Evolutionary conservation across 169 alveolate species (phyloP), one percentile per base, ranked within the genome.

Genomic region (Amoebophrya sp.): DNA sequence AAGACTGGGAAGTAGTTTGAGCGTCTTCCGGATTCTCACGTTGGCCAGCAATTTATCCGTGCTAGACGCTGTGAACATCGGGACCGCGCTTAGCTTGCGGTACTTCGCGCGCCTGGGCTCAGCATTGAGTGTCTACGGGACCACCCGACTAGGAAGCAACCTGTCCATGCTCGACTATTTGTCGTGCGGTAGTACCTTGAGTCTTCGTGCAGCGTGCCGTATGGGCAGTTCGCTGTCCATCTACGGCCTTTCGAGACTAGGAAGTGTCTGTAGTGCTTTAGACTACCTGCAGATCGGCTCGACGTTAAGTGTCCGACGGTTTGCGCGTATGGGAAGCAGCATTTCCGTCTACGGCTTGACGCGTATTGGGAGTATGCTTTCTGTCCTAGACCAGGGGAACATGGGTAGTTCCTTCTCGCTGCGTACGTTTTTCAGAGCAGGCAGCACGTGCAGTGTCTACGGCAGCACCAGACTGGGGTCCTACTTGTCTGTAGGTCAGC

Each of bases 31-130:
- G 90, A 3, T 33, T 40, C 54, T 41, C 55, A 1, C 89, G 36
- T 3, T 36, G 26, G 91, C 26, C 29, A 55, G 33, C 29, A 18
- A 47, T 24, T 24, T 40, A 3, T 78, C 65, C 26, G 89, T 41
- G 29, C 0, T 91, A 34, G 12, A 24, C 0, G 12, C 10, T 34
- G 90, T 78, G 40, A 0, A 0, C 33, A 0, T 40, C 33, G 92
- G 39, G 12, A 89, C 89, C 40, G 29, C 90, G 23, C 18, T 41
- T 18, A 34, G 90, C 40, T 0, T 40, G 12, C 78, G 77, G 18
- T 41, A 91, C 90, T 41, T 40, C 89, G 91, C 90, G 40, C 90
- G 90, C n/a, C 90, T 89, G 24, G 90, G 90, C 36, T 34, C 53
- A 14, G 53, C 53, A 0, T 34, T 89, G n/a, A 36, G 54, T 3